Percentiles rank a stretch among this genome's conserved stretches.
Conservation (phyloP, 2,329 filamentous ascomycete species). For the Fusarium solani-melongenae region DNA sequence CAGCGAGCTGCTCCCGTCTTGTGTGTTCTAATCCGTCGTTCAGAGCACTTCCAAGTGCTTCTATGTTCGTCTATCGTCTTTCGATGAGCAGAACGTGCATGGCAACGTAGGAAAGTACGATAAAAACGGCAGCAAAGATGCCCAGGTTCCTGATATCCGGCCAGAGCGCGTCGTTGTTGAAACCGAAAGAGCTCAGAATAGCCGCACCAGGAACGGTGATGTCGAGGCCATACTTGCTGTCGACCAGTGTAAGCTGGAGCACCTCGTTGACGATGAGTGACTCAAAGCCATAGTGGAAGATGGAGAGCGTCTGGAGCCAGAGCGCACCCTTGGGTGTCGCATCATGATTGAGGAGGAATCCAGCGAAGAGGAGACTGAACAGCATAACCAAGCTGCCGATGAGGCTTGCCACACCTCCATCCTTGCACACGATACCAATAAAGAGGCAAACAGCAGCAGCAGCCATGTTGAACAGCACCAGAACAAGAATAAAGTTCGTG, state of each 20-base stretch:
- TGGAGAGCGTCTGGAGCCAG: conserved; percentile 94
- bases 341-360: conserved; percentile 92
- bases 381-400: conserved; percentile 97
- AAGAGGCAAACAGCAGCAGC: conserved; percentile 94
- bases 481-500: conserved; percentile 88
- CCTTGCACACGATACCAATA: conserved; percentile 94
- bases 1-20: background rate
- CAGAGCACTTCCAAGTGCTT: background rate
- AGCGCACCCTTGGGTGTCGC: conserved; percentile 86
- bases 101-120: conserved; percentile 87
- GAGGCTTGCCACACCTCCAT: conserved; percentile 89
- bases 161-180: conserved; percentile 89
- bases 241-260: conserved; percentile 85
- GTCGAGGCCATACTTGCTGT: conserved; percentile 95
- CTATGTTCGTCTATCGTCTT: conserved; percentile 62
- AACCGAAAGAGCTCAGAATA: conserved; percentile 94
- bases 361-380: conserved; percentile 94
- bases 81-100: conserved; percentile 96
- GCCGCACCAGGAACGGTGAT: conserved; percentile 96
- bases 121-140: conserved; percentile 84
- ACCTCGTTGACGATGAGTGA: conserved; percentile 98
- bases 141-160: conserved; percentile 83
- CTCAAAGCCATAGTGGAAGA: conserved; percentile 98
- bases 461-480: conserved; percentile 95
- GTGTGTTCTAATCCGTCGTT: conserved; percentile 5